Evolutionary conservation across 2,329 filamentous ascomycete species (phyloP).

Genomic region (Stromatinia cepivora): DNA sequence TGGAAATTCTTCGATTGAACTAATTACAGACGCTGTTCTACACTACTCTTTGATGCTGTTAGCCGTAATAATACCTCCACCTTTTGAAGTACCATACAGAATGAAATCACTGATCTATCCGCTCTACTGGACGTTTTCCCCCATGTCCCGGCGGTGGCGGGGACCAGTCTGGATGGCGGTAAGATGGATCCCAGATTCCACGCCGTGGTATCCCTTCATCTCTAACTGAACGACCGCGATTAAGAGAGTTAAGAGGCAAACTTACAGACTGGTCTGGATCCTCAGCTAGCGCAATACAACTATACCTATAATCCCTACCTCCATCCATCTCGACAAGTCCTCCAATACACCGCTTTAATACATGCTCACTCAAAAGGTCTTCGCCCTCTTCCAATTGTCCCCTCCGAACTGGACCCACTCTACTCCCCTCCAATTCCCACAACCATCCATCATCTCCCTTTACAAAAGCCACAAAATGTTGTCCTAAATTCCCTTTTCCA

Average conservation of each 20-base stretch:
- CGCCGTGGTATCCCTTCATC: not conserved
- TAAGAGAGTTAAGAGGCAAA: not conserved
- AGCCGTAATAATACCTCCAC: not conserved
- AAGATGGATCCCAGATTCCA: not conserved
- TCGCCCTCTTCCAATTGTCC: constrained; percentile 57
- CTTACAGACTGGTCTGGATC: not conserved
- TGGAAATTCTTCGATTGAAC: not conserved
- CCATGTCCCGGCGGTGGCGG: not conserved
- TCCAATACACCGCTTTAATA: constrained; percentile 63
- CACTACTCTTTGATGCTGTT: not conserved
- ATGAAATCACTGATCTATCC: not conserved
- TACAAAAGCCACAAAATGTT: constrained; percentile 96
- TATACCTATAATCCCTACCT: constrained; percentile 38
- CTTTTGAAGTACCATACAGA: not conserved
- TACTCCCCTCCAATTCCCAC: constrained; percentile 69
- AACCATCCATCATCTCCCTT: constrained; percentile 69
- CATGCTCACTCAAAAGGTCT: constrained; percentile 74
- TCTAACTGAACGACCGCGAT: not conserved
- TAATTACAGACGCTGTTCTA: not conserved
- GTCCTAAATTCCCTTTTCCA: constrained; percentile 70
- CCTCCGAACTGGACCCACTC: constrained; percentile 65
- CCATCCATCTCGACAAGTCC: constrained; percentile 40
- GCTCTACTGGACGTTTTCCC: not conserved
- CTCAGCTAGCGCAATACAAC: constrained; percentile 35
- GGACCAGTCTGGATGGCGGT: not conserved